Evolutionary conservation across 345 rosid genomes (phyloP), one percentile per base, ranked within the genome.

Genomic region (Stellera chamaejasme): DNA sequence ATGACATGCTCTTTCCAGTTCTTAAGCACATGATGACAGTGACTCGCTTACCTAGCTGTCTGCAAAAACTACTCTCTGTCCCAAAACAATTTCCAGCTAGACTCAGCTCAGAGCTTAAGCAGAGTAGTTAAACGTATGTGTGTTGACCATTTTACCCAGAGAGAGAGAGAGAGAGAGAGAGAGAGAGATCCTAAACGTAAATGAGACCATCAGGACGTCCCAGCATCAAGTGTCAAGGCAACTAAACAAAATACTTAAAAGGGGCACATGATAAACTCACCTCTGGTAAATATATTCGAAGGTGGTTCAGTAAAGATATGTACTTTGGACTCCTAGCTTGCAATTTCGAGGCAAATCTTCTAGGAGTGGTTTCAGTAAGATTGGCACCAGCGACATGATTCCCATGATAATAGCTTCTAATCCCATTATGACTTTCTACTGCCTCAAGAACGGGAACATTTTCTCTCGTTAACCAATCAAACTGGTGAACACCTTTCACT

Each of bases 381-480:
- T 94, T 87, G 49, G 90, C 76, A 54, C 96, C 96, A 14, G 90
- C 80, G 69, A 87, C 55, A 65, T 94, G 97, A 74, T 94, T 90
- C 50, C 99, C 99, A 69, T 94, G 99, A 72, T 94, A 94, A 67
- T 94, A 90, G 72, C 76, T 70, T 75, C 97, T 75, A 61, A 94
- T 81, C 60, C 79, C 85, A 70, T 84, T 71, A 76, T 82, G 93
- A 65, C 70, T 83, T 79, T 94, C 97, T 58, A 94, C 90, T 73
- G 96, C 99, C 64, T 94, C 99, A 72, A 94, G 75, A 68, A 94
- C 99, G 13, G 99, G 99, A 64, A 94, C 99, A 67, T 90, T 94
- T 79, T 94, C 99, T 70, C 97, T 82, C 8, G 99, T 85, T 69
- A 94, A 79, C 93, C 96, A 94, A 69, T 94, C 97, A 78, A 94